Conservation (phyloP, 192 early-diverging fungal genomes). For the Coemansia sp. region DNA sequence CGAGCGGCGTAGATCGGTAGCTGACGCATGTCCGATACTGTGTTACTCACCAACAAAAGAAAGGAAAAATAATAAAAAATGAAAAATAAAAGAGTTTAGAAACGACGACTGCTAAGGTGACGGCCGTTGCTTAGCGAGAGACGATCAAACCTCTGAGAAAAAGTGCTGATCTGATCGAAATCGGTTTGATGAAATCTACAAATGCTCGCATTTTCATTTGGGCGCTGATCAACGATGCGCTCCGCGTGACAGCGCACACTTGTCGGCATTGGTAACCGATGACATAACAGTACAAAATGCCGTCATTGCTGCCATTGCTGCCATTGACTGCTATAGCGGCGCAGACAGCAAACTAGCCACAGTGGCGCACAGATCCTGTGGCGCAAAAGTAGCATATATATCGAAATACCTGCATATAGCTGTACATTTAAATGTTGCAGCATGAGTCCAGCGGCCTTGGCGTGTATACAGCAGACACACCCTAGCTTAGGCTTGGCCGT, state of each 20-base stretch:
- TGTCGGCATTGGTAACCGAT: neutral
- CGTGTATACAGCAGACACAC: neutral
- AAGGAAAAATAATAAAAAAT: neutral
- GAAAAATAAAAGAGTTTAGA: too few species aligned
- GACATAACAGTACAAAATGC: neutral
- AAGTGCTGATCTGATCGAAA: neutral
- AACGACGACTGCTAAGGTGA: too few species aligned
- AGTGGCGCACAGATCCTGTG: neutral
- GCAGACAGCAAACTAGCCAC: neutral
- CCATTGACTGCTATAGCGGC: neutral
- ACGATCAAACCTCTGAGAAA: neutral
- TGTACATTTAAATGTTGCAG: neutral
- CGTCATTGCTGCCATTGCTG: neutral
- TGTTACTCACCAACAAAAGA: too few species aligned
- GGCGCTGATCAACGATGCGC: neutral
- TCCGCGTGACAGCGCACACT: neutral
- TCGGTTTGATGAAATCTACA: neutral
- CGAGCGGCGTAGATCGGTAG: slow-evolving; percentile 25
- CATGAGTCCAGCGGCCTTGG: neutral
- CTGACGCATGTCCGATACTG: slow-evolving; percentile 52
- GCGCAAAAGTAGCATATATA: neutral
- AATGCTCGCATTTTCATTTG: neutral
- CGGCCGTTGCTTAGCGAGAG: neutral
- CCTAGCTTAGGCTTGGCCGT: neutral
- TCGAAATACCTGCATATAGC: neutral